Evolutionary conservation across 2,329 filamentous ascomycete species (phyloP), one percentile per base, ranked within the genome.

Genomic region (Colletotrichum viniferum): DNA sequence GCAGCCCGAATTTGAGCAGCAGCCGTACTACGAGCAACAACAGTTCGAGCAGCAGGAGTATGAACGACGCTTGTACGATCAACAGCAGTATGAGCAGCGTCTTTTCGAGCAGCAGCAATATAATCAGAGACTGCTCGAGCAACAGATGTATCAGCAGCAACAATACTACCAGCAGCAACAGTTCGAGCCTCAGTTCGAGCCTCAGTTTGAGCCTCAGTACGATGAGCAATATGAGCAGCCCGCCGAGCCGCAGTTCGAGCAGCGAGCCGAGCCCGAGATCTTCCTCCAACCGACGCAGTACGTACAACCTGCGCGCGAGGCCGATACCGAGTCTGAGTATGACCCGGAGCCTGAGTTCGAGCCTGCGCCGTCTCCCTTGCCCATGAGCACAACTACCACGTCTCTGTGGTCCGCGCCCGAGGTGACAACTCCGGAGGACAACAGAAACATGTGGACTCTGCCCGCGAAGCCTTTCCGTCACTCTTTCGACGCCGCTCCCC

Each of bases 241-340:
- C 63, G 64, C 76, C 78, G 69, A 75, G 78, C 28, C 77, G 75
- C 58, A 74, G 73, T 5, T 67, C 69, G 26, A 48, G 26, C 24
- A 48, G 18, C 24, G 10, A 60, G 26, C 48, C 36, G 56, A 77
- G 67, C 71, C 76, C 72, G 67, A 76, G 73, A 68, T 69, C 64
- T 24, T 68, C 76, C 60, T 7, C 69, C 74, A 55, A 3, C 26
- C 38, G 38, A 21, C 32, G 38, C 21, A 26, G n/a, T 43, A 30
- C 21, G 32, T n/a, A 4, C 30, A 68, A 18, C 55, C 32, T 16
- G 52, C 16, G 21, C 36, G 18, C 30, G 36, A 52, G 36, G 21
- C 12, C 30, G 16, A n/a, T 18, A n/a, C n/a, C n/a, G 28, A 62
- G 30, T 21, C 26, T 14, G 48, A 38, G 13, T 13, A 36, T 26